Conservation (phyloP, 768 basidiomycete genomes). For the Suillus lakei region DNA sequence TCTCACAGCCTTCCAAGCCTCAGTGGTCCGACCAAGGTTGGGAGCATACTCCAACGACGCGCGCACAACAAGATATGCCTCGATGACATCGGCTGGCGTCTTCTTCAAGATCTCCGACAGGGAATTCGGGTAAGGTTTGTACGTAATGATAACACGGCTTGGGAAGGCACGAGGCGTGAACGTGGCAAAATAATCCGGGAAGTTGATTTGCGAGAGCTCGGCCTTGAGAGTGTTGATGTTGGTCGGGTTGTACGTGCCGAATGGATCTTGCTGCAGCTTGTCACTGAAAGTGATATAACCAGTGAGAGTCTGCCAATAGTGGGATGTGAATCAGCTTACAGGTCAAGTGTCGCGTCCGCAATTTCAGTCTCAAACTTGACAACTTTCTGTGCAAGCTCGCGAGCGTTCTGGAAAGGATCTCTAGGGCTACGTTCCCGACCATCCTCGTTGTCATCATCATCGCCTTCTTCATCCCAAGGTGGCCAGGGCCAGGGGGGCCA, state of each 20-base stretch:
- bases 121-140: conserved; percentile 74
- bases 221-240: conserved; percentile 70
- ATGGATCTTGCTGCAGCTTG: conserved; percentile 76
- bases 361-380: conserved; percentile 80
- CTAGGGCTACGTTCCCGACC: conserved; percentile 32
- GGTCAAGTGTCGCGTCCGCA: conserved; percentile 79
- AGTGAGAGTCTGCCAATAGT: not conserved
- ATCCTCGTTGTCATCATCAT: conserved; percentile 46
- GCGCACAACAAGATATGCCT: conserved; percentile 87
- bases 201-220: conserved; percentile 76
- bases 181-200: conserved; percentile 84
- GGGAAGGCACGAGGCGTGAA: conserved; percentile 83
- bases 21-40: conserved; percentile 74
- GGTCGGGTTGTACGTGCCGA: conserved; percentile 87
- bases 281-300: conserved; percentile 47
- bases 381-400: conserved; percentile 69
- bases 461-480: conserved; percentile 76
- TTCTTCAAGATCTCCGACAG: conserved; percentile 71
- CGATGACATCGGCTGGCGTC: conserved; percentile 72
- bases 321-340: conserved; percentile 48
- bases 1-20: conserved; percentile 78
- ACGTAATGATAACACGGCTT: conserved; percentile 76
- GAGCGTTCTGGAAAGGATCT: conserved; percentile 50
- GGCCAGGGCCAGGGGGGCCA: conserved; percentile 90
- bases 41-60: conserved; percentile 71